Evolutionary conservation across 108 stramenopile genomes (phyloP).

Genomic region (Stephanodiscus triporus): DNA sequence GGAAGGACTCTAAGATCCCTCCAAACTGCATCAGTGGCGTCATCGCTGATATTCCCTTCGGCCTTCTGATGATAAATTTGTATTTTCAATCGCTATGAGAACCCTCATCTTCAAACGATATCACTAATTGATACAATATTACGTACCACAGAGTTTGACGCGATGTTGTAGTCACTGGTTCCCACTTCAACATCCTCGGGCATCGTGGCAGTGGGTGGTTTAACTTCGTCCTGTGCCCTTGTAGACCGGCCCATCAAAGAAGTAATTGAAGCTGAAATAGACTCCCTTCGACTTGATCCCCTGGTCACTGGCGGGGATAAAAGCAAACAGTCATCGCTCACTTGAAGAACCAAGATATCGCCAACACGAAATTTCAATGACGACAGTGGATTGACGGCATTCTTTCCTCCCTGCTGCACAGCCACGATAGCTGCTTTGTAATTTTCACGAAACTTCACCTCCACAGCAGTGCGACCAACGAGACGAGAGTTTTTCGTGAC

Average conservation of each 20-base stretch:
- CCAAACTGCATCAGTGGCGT: constrained; percentile 34
- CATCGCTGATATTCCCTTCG: background rate
- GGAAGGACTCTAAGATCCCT: constrained; percentile 70
- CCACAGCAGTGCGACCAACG: constrained; percentile 54
- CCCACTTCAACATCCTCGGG: background rate
- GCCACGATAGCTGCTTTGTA: constrained; percentile 84
- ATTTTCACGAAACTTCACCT: constrained; percentile 61
- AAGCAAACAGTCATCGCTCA: constrained; percentile 70
- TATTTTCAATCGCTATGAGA: background rate
- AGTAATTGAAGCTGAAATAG: background rate
- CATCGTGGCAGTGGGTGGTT: background rate
- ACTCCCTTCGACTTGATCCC: background rate
- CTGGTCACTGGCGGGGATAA: constrained; percentile 39
- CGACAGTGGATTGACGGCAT: background rate
- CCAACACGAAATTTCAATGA: constrained; percentile 56
- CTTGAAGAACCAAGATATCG: constrained; percentile 77
- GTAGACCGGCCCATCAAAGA: background rate
- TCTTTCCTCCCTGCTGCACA: constrained; percentile 36
- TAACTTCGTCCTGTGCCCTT: background rate
- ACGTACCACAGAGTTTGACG: too few species aligned
- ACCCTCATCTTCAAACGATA: background rate
- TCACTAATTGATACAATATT: background rate
- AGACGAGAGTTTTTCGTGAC: constrained; percentile 60
- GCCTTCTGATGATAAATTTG: background rate
- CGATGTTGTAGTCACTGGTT: background rate